phyloP scores from a whole-genome alignment of 306 rosid genomes.

The Arachis hypogaea region DNA sequence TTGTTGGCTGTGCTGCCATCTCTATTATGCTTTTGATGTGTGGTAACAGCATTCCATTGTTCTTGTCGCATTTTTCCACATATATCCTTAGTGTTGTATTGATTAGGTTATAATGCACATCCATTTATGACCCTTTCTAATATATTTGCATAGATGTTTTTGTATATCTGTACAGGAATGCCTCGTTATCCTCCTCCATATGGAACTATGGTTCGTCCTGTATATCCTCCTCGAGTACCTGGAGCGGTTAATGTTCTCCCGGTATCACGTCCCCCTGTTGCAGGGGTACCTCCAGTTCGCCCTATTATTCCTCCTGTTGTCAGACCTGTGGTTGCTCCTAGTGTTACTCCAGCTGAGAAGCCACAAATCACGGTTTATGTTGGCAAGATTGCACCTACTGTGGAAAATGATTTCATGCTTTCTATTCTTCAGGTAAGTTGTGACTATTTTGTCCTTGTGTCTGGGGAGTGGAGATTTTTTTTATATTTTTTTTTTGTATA shows the following conservation, averaged over 20 bases:
- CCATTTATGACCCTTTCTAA: constrained; percentile 56
- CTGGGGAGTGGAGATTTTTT: background rate
- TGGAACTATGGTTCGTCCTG: constrained; percentile 73
- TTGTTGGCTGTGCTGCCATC: constrained; percentile 92
- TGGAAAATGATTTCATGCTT: constrained; percentile 88
- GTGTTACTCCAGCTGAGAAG: constrained; percentile 78
- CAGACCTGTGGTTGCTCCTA: constrained; percentile 76
- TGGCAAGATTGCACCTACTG: constrained; percentile 90
- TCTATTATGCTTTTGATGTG: constrained; percentile 81
- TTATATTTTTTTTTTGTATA: constrained; percentile 1
- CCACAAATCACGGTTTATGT: constrained; percentile 86
- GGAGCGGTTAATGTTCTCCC: constrained; percentile 80
- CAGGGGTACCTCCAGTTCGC: constrained; percentile 81
- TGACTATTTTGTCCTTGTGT: constrained; percentile 19
- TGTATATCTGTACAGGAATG: constrained; percentile 75
- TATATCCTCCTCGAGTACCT: constrained; percentile 75
- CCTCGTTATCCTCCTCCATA: constrained; percentile 85
- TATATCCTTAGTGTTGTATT: constrained; percentile 43
- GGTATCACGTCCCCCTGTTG: constrained; percentile 76
- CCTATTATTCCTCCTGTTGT: constrained; percentile 74
- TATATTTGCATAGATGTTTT: constrained; percentile 67
- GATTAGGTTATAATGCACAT: constrained; percentile 33
- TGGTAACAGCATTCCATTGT: constrained; percentile 76
- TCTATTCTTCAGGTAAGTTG: constrained; percentile 76
- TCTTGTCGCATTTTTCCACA: constrained; percentile 44